Conservation (phyloP, 2,329 filamentous ascomycete species). For the Didymosphaeria variabile region DNA sequence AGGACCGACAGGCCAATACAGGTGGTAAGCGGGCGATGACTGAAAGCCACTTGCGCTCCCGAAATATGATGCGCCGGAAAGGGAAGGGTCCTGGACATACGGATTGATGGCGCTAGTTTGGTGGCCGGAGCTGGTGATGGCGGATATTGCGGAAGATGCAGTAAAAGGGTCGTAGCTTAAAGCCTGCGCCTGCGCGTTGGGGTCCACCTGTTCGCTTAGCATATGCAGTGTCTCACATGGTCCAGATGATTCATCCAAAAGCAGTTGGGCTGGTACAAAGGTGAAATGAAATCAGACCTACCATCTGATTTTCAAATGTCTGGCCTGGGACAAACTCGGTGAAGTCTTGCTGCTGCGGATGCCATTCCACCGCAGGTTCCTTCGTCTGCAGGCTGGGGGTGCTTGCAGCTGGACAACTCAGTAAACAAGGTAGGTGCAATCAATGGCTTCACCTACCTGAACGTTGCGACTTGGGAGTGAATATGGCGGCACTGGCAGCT, state of each 20-base stretch:
- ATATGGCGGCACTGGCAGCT: constrained; percentile 86
- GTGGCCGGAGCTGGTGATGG: constrained; percentile 47
- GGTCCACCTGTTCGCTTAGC: constrained; percentile 40
- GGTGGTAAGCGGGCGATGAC: constrained; percentile 73
- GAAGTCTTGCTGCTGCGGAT: constrained; percentile 59
- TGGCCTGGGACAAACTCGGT: constrained; percentile 64
- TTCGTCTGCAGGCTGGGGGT: constrained; percentile 57
- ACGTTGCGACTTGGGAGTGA: constrained; percentile 72
- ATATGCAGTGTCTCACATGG: not conserved
- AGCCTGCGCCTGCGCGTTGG: constrained; percentile 38
- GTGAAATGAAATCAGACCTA: constrained; percentile 42
- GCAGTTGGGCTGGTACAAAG: constrained; percentile 1
- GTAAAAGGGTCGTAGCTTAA: constrained; percentile 58
- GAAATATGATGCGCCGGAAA: constrained; percentile 74
- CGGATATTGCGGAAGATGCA: constrained; percentile 43
- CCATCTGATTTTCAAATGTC: constrained; percentile 61
- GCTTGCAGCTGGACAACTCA: constrained; percentile 46
- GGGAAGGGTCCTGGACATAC: constrained; percentile 76
- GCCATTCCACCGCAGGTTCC: constrained; percentile 59
- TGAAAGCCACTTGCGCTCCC: constrained; percentile 64
- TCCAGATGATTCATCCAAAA: not conserved
- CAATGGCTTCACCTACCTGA: constrained; percentile 46
- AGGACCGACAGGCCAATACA: constrained; percentile 89
- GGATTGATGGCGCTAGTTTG: constrained; percentile 63
- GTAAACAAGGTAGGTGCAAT: constrained; percentile 19